Conservation (phyloP, 2,329 filamentous ascomycete genomes). For the Microdochium bolleyi region DNA sequence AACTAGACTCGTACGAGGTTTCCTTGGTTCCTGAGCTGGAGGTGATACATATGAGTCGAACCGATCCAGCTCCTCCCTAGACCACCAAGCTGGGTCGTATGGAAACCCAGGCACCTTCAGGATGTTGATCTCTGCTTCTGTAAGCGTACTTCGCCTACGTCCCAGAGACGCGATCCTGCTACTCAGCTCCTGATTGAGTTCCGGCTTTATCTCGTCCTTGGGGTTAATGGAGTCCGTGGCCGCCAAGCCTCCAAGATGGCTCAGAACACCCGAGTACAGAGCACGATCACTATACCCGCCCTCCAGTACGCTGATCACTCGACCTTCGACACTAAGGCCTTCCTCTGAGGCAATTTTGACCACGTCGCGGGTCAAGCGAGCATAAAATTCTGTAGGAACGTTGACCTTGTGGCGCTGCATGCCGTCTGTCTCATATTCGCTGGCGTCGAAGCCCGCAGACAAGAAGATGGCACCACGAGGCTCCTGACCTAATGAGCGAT, state of each 20-base stretch:
- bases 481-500: slow-evolving; percentile 48
- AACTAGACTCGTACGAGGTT: slow-evolving; percentile 44
- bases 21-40: slow-evolving; percentile 41
- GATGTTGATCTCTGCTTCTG: slow-evolving; percentile 16
- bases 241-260: slow-evolving; percentile 79
- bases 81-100: slow-evolving; percentile 70
- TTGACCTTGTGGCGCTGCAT: slow-evolving; percentile 97
- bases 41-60: slow-evolving; percentile 54
- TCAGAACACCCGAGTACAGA: slow-evolving; percentile 78
- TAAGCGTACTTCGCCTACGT: slow-evolving; percentile 21
- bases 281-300: slow-evolving; percentile 94
- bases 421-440: slow-evolving; percentile 81
- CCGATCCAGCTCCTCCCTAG: slow-evolving; percentile 53
- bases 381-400: slow-evolving; percentile 95
- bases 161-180: slow-evolving; percentile 35
- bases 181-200: slow-evolving; percentile 52
- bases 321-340: slow-evolving; percentile 67
- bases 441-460: slow-evolving; percentile 94
- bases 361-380: slow-evolving; percentile 79
- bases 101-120: slow-evolving; percentile 24
- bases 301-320: slow-evolving; percentile 88
- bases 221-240: slow-evolving; percentile 37
- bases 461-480: slow-evolving; percentile 88
- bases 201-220: slow-evolving; percentile 28
- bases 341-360: slow-evolving; percentile 75